Conservation (phyloP, 2,329 filamentous ascomycete species). For the Cladosporium sp. region DNA sequence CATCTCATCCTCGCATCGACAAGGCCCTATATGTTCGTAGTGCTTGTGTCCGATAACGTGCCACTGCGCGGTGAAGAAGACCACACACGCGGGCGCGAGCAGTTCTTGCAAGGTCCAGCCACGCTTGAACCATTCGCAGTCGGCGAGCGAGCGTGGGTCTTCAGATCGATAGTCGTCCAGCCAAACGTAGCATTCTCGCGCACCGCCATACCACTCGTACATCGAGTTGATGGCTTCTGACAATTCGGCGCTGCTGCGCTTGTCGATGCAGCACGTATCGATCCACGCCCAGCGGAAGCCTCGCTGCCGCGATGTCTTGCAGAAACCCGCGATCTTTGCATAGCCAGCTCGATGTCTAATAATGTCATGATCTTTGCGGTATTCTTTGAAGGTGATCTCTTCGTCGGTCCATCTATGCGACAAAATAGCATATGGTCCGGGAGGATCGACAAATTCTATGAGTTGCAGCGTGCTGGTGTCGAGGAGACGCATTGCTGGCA, state of each 20-base stretch:
- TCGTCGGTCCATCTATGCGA: conserved; percentile 23
- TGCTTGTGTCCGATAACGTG: conserved; percentile 23
- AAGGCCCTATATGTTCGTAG: background rate
- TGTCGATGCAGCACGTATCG: conserved; percentile 20
- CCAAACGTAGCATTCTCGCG: background rate
- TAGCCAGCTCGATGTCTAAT: conserved; percentile 3
- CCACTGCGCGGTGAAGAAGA: conserved; percentile 18
- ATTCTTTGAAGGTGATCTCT: conserved; percentile 20
- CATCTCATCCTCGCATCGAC: background rate
- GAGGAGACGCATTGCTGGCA: conserved; percentile 20
- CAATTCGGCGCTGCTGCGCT: conserved; percentile 16
- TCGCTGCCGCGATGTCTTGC: background rate
- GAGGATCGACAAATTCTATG: conserved; percentile 17
- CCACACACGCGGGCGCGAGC: conserved; percentile 16
- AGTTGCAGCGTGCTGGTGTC: conserved; percentile 19
- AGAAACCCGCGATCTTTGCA: conserved; percentile 9
- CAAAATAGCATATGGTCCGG: conserved; percentile 21
- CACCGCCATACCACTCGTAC: conserved; percentile 11
- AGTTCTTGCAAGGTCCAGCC: conserved; percentile 26
- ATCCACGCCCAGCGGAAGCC: conserved; percentile 3
- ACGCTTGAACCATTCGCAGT: conserved; percentile 20
- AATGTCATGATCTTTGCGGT: conserved; percentile 2
- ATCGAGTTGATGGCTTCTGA: conserved; percentile 17
- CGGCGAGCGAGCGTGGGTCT: background rate
- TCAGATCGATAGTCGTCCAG: background rate